phyloP scores from a whole-genome alignment of 306 rosid species.

The Quercus dentata region DNA sequence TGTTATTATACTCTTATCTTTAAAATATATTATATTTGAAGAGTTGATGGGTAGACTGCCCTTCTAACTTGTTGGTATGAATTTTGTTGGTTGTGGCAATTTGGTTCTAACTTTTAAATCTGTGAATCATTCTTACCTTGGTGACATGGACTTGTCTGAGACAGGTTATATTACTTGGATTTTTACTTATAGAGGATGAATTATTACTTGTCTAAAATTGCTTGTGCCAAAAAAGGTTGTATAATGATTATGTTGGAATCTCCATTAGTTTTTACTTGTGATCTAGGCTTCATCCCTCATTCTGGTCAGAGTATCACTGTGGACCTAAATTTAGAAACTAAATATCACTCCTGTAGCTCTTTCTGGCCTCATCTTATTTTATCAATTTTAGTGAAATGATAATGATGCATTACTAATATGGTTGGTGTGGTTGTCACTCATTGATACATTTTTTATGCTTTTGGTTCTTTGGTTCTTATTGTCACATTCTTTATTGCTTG shows the following conservation, averaged over 20 bases:
- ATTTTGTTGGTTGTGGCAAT: neutral
- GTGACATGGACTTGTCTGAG: neutral
- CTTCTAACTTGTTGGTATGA: slow-evolving; percentile 10
- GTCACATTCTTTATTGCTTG: neutral
- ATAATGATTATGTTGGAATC: neutral
- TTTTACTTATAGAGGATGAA: neutral
- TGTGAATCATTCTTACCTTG: neutral
- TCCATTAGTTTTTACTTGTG: neutral
- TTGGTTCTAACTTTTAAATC: neutral
- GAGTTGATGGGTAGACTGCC: neutral
- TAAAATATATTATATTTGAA: neutral
- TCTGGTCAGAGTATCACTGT: neutral
- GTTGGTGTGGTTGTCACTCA: neutral
- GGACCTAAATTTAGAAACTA: neutral
- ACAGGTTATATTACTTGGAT: neutral
- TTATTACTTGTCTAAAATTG: neutral
- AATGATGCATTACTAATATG: neutral
- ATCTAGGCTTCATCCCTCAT: neutral
- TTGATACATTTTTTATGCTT: neutral
- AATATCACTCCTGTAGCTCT: neutral
- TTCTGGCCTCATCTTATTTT: neutral
- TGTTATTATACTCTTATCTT: slow-evolving; percentile 4
- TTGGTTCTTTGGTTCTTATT: neutral
- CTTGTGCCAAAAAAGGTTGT: neutral
- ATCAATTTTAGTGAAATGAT: neutral